Evolutionary conservation across 345 rosid genomes (phyloP), one percentile per base, ranked within the genome.

Genomic region (Citrus inodora): DNA sequence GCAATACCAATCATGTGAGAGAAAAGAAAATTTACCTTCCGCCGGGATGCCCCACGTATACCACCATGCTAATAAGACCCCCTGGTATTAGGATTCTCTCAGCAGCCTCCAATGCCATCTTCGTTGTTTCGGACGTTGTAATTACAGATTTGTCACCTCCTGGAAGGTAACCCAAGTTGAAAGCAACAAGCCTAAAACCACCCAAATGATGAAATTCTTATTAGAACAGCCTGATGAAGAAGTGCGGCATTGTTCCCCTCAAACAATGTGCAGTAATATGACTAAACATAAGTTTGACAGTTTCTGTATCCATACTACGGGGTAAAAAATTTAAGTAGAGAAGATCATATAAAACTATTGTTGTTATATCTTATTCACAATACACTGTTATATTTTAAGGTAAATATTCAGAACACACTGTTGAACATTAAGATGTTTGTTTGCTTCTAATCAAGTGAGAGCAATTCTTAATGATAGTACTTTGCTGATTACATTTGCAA

Each of bases 101-200:
- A 61, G 98, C 92, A 55, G 95, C 89, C 79, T 88, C 88, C 82
- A 93, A 42, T 51, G 98, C 96, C 76, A 80, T 70, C 40, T 77
- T 42, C 9, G 99, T 95, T 81, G 97, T 92, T 71, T 83, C 82
- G 1, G 96, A 79, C 56, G 30, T 78, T 22, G 95, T 95, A 79
- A 86, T 90, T 77, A 90, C 71, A 17, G 84, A 81, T 85, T 90
- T 92, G 83, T 90, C 85, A 66, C 97, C 94, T 78, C 97, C 95
- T 22, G 99, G 99, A 87, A 93, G 98, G 80, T 91, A 95, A 30
- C 99, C 99, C 81, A 95, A 83, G 85, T 95, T 95, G 88, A 95
- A 93, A 32, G 96, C 94, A 63, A 95, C 91, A 80, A 92, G 92
- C 87, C 99, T 93, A 75, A 16, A 66, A 73, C 46, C 70, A 74